Evolutionary conservation across 331 rosid species (phyloP).

Genomic region (Acacia pycnantha): DNA sequence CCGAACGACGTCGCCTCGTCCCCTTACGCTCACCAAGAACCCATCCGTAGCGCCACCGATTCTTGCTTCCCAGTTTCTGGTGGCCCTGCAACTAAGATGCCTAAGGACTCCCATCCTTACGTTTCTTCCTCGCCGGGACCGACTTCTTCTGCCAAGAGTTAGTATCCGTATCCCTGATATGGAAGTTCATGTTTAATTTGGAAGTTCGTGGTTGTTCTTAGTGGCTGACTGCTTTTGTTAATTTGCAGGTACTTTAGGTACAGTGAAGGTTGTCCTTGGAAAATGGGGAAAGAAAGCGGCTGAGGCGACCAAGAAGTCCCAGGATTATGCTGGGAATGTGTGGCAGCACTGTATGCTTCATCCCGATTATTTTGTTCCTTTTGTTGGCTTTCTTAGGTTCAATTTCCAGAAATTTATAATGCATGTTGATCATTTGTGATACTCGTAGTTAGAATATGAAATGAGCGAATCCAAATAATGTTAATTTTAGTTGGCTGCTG

Average conservation of each 20-base stretch:
- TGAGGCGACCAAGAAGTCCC: conserved; percentile 93
- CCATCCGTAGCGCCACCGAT: conserved; percentile 26
- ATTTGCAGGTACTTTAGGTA: conserved; percentile 63
- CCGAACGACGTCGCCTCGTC: conserved; percentile 59
- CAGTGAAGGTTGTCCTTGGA: conserved; percentile 79
- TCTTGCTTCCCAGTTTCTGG: conserved; percentile 47
- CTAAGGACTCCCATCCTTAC: conserved; percentile 78
- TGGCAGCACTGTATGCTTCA: conserved; percentile 86
- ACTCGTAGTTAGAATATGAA: neutral
- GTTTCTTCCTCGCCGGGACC: conserved; percentile 47
- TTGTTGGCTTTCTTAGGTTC: neutral
- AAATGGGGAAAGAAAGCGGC: conserved; percentile 97
- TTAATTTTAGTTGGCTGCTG: neutral
- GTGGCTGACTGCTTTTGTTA: neutral
- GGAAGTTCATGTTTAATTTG: neutral
- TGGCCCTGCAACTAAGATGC: conserved; percentile 68
- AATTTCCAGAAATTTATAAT: neutral
- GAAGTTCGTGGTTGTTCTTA: conserved; percentile 9
- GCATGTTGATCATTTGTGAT: neutral
- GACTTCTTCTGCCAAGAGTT: conserved; percentile 58
- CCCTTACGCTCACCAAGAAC: conserved; percentile 12
- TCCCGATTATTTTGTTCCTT: neutral
- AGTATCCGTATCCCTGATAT: neutral
- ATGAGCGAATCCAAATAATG: neutral
- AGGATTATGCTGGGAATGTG: conserved; percentile 96